A percentile compares a stretch with the other conserved stretches of the same genome.
Conservation (phyloP, 768 basidiomycete species). For the Cubamyces sp. region DNA sequence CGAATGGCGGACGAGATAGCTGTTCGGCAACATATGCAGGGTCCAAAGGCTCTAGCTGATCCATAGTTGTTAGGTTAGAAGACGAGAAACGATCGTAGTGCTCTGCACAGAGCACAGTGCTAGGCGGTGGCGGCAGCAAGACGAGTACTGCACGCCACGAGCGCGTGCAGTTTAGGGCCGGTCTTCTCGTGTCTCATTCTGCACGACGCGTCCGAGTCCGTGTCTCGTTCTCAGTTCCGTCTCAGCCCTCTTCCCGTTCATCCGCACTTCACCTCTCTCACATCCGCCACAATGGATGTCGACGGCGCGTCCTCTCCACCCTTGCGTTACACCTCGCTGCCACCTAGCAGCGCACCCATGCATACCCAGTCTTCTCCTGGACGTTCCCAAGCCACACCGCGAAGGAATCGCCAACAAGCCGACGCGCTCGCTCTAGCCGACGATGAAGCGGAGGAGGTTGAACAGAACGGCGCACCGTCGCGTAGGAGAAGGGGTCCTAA, state of each 20-base stretch:
- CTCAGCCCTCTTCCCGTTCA: slow-evolving; percentile 25
- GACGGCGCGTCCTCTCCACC: slow-evolving; percentile 59
- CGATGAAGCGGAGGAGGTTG: slow-evolving; percentile 50
- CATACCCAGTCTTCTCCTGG: slow-evolving; percentile 43
- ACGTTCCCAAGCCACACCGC: slow-evolving; percentile 29
- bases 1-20: slow-evolving; percentile 73
- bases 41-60: slow-evolving; percentile 63
- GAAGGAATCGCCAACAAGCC: slow-evolving; percentile 33
- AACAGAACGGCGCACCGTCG: slow-evolving; percentile 35
- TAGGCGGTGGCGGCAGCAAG: slow-evolving; percentile 1
- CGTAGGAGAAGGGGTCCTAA: slow-evolving; percentile 47
- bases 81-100: background rate
- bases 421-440: slow-evolving; percentile 40
- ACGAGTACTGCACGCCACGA: slow-evolving; percentile 6
- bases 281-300: slow-evolving; percentile 50
- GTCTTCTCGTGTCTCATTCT: slow-evolving; percentile 46
- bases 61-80: slow-evolving; percentile 18
- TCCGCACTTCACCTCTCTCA: slow-evolving; percentile 7
- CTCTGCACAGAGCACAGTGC: background rate
- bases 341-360: slow-evolving; percentile 52
- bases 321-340: slow-evolving; percentile 54
- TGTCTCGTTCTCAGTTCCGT: slow-evolving; percentile 18
- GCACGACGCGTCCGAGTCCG: slow-evolving; percentile 24
- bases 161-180: slow-evolving; percentile 44
- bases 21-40: slow-evolving; percentile 63